Evolutionary conservation across 2,329 filamentous ascomycete genomes (phyloP), one percentile per base, ranked within the genome.

Genomic region (Colletotrichum lentis): DNA sequence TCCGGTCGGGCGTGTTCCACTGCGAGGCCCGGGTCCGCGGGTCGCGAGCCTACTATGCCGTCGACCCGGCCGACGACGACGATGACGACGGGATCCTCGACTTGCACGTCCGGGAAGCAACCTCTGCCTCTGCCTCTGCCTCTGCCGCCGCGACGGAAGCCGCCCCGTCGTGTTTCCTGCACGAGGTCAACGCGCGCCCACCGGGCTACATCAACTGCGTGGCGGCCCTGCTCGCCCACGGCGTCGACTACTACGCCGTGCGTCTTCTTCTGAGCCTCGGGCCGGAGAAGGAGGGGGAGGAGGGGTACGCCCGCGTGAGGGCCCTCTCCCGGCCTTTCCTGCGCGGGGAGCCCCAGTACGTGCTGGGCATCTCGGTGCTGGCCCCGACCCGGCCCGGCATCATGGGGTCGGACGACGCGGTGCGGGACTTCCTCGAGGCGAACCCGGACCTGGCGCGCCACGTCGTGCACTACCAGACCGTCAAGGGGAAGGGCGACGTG

Each of bases 201-300:
- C 74, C 75, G 1, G 74, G 73, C 1, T 74, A 73, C 44, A 43
- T 71, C 46, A 72, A 71, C 56, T 71, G 64, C 7, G 70, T 71
- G 3, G 72, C 70, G 5, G 69, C 69, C 5, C 52, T 72, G 41
- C 64, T 74, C 18, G 71, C 74, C 12, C 73, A 75, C 47, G 75
- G 76, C 3, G 73, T 77, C 4, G 74, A 76, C 62, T 76, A 75
- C 57, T 77, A 72, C 52, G 74, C 72, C 5, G 58, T 76, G 39
- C 68, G 71, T 24, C 54, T 76, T 24, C 72, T 75, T 2, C 52
- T 70, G 4, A 60, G 70, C 5, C 57, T 74, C 8, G 72, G 71
- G 3, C 41, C 57, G 10, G 22, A 39, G 1, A 66, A 69, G 24
- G 43, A 70, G n/a, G n/a, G n/a, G n/a, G n/a, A n/a, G n/a, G n/a